These are phyloP conservation scores for Coemansia sp. DNA, from an alignment of 192 early-diverging fungal species.

Conservation along the genomic window DNA sequence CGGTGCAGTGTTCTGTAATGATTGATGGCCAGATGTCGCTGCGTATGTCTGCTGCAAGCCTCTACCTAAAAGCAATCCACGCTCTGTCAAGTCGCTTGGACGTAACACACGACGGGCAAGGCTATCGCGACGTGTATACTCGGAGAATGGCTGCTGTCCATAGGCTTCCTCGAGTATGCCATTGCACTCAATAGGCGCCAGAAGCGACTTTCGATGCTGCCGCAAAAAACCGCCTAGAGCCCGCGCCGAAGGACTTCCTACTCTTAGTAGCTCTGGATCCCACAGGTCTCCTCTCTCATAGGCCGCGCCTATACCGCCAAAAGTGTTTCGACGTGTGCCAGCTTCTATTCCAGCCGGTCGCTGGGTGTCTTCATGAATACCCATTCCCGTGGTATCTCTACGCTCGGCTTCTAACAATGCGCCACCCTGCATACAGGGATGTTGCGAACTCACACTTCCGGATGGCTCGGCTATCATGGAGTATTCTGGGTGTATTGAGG, in stretches of 20 bases:
- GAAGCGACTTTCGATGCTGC: conserved; percentile 49
- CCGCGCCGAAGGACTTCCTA: conserved; percentile 17
- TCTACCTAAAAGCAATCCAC: neutral
- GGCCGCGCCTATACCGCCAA: conserved; percentile 8
- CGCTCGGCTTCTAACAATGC: neutral
- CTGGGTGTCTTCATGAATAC: neutral
- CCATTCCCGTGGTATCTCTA: neutral
- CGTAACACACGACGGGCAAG: neutral
- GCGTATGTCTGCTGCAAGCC: neutral
- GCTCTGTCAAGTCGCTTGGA: neutral
- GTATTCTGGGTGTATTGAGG: neutral
- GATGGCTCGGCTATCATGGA: neutral
- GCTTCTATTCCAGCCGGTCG: neutral
- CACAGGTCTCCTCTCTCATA: conserved; percentile 13
- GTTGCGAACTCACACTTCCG: conserved; percentile 2
- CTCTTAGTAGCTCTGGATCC: conserved; percentile 13
- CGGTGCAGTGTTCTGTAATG: neutral
- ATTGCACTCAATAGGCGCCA: conserved; percentile 47
- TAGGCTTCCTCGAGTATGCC: conserved; percentile 31
- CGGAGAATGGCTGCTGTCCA: neutral
- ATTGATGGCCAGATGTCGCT: neutral
- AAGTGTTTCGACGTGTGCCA: conserved; percentile 14
- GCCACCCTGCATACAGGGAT: neutral
- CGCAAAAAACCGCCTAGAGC: conserved; percentile 37
- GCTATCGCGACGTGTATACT: neutral